Evolutionary conservation across 495 filamentous ascomycete genomes (phyloP).

Genomic region (Trypethelium eluteriae): DNA sequence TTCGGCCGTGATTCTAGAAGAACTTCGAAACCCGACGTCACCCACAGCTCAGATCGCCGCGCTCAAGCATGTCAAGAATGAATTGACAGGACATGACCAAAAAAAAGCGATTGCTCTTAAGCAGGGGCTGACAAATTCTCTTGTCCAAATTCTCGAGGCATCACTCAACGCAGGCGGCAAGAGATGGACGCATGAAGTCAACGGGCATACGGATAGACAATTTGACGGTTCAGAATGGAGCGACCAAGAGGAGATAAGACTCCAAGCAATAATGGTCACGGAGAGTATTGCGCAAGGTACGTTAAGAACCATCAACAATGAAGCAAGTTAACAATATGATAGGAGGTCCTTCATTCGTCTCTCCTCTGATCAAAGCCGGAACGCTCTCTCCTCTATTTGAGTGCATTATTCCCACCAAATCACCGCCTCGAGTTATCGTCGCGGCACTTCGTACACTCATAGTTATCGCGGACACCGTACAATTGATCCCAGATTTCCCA

Average conservation of each 20-base stretch:
- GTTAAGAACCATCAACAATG: conserved; percentile 15
- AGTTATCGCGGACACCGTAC: conserved; percentile 51
- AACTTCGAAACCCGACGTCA: conserved; percentile 6
- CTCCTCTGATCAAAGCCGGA: conserved; percentile 59
- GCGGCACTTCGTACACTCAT: conserved; percentile 68
- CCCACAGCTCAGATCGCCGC: conserved; percentile 45
- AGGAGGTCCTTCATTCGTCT: conserved; percentile 77
- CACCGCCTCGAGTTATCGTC: conserved; percentile 56
- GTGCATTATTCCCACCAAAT: conserved; percentile 56
- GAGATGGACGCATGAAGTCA: conserved; percentile 22
- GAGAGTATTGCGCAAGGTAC: conserved; percentile 79
- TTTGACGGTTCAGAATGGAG: conserved; percentile 30
- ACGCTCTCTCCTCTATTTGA: conserved; percentile 60
- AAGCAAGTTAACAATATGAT: conserved; percentile 8
- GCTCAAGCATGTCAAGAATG: conserved; percentile 73
- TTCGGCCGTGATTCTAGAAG: background rate
- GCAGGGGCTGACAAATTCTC: conserved; percentile 57
- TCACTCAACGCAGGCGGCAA: conserved; percentile 34
- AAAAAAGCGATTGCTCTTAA: conserved; percentile 71
- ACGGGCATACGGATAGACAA: conserved; percentile 13
- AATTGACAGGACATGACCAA: conserved; percentile 79
- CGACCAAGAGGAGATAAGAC: conserved; percentile 55
- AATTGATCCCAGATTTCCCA: conserved; percentile 1
- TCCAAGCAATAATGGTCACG: conserved; percentile 74
- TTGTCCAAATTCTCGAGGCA: conserved; percentile 53